Conservation (phyloP, 2,329 filamentous ascomycete genomes). For the Fusarium chlamydosporum region DNA sequence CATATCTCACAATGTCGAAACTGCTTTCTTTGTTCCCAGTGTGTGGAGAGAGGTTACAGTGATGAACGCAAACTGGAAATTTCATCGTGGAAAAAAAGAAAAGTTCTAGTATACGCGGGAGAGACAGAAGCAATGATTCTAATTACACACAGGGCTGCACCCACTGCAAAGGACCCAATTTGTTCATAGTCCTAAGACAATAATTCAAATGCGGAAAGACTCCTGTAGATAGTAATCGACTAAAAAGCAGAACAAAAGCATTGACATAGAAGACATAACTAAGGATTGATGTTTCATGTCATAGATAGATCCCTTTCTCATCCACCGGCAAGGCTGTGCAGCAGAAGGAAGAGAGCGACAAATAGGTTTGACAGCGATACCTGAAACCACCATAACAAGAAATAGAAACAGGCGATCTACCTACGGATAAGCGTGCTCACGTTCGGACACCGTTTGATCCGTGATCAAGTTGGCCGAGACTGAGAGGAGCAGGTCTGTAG, state of each 20-base stretch:
- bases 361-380: slow-evolving; percentile 11
- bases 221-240: background rate
- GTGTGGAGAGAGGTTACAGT: slow-evolving; percentile 22
- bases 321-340: slow-evolving; percentile 18
- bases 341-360: background rate
- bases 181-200: background rate
- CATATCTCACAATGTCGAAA: background rate
- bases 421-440: slow-evolving; percentile 1
- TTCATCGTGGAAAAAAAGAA: slow-evolving; percentile 1
- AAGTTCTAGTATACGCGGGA: background rate
- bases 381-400: slow-evolving; percentile 38
- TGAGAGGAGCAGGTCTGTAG: background rate
- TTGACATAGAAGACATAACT: background rate
- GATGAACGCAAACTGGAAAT: slow-evolving; percentile 1
- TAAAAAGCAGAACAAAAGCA: background rate
- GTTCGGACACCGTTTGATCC: slow-evolving; percentile 12
- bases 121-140: background rate
- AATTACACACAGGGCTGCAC: background rate
- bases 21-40: background rate
- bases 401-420: slow-evolving; percentile 16
- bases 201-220: background rate
- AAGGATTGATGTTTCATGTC: slow-evolving; percentile 24
- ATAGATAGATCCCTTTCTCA: slow-evolving; percentile 9
- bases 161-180: background rate
- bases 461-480: slow-evolving; percentile 4